phyloP scores from a whole-genome alignment of 1,284 basidiomycete genomes.

The Trichosporon inkin region DNA sequence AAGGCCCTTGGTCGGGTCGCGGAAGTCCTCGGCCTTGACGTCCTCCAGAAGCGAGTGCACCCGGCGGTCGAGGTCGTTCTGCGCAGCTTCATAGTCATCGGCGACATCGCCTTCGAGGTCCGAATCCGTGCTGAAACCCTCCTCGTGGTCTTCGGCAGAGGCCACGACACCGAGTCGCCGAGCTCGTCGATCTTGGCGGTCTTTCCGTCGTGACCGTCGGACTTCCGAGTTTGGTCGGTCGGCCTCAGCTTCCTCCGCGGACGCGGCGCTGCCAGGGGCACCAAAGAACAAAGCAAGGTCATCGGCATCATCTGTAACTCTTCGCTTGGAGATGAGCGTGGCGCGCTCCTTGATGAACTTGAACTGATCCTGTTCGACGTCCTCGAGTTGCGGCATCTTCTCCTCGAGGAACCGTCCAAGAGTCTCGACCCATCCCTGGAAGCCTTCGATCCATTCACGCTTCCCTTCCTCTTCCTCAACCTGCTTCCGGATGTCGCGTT shows the following conservation, averaged over 20 bases:
- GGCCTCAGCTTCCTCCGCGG: slow-evolving; percentile 47
- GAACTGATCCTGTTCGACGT: slow-evolving; percentile 74
- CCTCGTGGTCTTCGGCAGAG: slow-evolving; percentile 52
- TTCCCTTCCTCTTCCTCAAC: slow-evolving; percentile 75
- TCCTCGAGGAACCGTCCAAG: slow-evolving; percentile 85
- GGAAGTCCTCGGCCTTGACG: slow-evolving; percentile 81
- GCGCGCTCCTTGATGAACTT: slow-evolving; percentile 70
- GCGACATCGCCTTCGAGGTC: slow-evolving; percentile 62
- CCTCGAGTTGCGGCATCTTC: slow-evolving; percentile 81
- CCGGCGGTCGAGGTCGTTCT: slow-evolving; percentile 57
- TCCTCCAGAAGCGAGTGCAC: slow-evolving; percentile 64
- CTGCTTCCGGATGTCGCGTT: slow-evolving; percentile 72
- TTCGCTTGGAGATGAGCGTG: slow-evolving; percentile 64
- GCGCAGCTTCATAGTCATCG: slow-evolving; percentile 65
- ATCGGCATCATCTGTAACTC: slow-evolving; percentile 70
- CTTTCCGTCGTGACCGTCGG: slow-evolving; percentile 58
- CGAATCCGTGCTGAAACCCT: slow-evolving; percentile 82
- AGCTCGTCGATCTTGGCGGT: slow-evolving; percentile 52
- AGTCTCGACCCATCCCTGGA: slow-evolving; percentile 80
- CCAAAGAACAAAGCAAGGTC: slow-evolving; percentile 75
- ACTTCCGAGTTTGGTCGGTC: slow-evolving; percentile 49
- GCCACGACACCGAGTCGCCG: slow-evolving; percentile 50
- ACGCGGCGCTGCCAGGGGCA: slow-evolving; percentile 44
- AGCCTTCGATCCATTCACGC: slow-evolving; percentile 77
- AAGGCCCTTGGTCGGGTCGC: slow-evolving; percentile 70